A percentile compares a stretch with the other conserved stretches of the same genome.
Evolutionary conservation across 371 early-diverging fungal genomes (phyloP).

Genomic region (Globomyces sp.): DNA sequence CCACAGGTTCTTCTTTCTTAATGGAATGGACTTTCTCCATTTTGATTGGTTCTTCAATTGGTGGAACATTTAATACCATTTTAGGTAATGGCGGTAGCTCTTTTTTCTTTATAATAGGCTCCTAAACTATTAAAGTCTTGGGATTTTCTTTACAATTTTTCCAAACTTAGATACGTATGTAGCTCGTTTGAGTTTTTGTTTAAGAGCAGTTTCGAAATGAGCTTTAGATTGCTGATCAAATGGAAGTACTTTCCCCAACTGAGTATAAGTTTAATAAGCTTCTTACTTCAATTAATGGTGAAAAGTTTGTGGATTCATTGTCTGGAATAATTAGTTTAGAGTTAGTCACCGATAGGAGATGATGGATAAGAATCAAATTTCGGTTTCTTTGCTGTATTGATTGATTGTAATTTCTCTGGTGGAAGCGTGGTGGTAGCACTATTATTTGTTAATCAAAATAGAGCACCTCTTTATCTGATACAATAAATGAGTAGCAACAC

Average conservation of each 20-base stretch:
- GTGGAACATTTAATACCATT: not conserved
- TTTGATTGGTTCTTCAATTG: not conserved
- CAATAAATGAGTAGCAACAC: constrained; percentile 43
- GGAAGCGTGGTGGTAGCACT: not conserved
- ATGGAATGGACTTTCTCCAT: not conserved
- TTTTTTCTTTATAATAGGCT: constrained; percentile 1
- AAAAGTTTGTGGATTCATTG: not conserved
- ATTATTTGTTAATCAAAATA: constrained; percentile 5
- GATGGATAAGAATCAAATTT: constrained; percentile 27
- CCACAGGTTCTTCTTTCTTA: not conserved
- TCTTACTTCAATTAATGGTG: no score
- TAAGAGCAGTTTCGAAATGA: constrained; percentile 9
- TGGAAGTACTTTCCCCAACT: not conserved
- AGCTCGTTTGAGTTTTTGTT: constrained; percentile 5
- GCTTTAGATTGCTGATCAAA: constrained; percentile 1
- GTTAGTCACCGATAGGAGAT: constrained; percentile 23
- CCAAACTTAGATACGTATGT: not conserved
- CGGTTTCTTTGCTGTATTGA: not conserved
- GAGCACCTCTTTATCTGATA: constrained; percentile 40
- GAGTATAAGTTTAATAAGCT: not conserved
- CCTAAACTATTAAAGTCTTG: not conserved
- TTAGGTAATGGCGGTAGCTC: constrained; percentile 17
- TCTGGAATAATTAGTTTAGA: constrained; percentile 1
- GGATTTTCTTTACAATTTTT: no score
- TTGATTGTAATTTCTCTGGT: not conserved